Evolutionary conservation across 352 stramenopile genomes (phyloP), one percentile per base, ranked within the genome.

Genomic region (Chrysophaeum taylorii): DNA sequence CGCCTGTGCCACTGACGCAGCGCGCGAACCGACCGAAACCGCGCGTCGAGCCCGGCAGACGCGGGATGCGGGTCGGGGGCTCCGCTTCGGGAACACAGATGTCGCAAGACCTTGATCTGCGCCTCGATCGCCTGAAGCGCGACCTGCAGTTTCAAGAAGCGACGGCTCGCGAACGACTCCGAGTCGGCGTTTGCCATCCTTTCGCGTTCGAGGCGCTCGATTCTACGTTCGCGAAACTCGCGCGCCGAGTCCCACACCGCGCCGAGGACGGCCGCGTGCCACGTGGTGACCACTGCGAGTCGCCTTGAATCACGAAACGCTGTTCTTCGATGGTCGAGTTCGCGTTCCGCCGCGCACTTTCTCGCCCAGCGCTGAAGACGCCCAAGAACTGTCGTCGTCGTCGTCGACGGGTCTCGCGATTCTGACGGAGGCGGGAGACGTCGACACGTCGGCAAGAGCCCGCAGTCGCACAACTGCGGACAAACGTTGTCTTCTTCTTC

Each of bases 71-170:
- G 69, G 41, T 73, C 69, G 23, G 31, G 36, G 2, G 57, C 38
- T 5, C 69, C 69, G 9, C 31, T 50, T 5, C 9, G 25, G 14
- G 53, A 23, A n/a, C 36, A 16, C 29, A 73, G 50, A 2, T 29
- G 35, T 23, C 42, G 27, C 18, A 73, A 21, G 5, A 57, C 69
- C 54, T 27, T 53, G 9, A 63, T 57, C 69, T 73, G 69, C 29
- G 50, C 21, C 39, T 73, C 69, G 35, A 70, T 36, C 23, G 57
- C 66, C 39, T 73, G 69, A 29, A 73, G 69, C 5, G 16, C 57
- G 33, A 73, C 36, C 69, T 73, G 69, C 16, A 70, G n/a, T 57
- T 73, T 73, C 4, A 43, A 27, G 33, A 62, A 73, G 29, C 57
- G 53, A 16, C 54, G 2, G 29, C 33, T 41, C 29, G 66, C 57